phyloP scores from a whole-genome alignment of 306 rosid genomes.

The Medicago arabica region DNA sequence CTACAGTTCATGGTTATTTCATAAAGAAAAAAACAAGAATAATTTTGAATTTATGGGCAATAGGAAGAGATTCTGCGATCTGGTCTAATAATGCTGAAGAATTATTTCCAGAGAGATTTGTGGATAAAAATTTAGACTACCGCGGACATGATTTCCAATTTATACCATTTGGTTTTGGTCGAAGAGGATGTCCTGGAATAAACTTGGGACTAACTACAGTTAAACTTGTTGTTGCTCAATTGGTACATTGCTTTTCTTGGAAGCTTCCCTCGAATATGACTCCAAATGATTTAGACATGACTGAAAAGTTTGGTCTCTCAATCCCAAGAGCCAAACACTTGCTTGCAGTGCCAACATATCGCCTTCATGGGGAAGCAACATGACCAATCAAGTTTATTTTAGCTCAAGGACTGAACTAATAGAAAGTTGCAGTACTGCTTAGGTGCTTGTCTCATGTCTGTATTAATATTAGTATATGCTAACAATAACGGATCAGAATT shows the following conservation, averaged over 20 bases:
- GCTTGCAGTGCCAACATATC: not conserved
- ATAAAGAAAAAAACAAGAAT: slow-evolving; percentile 37
- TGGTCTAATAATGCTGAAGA: slow-evolving; percentile 50
- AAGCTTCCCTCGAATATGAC: slow-evolving; percentile 34
- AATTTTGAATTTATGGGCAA: slow-evolving; percentile 46
- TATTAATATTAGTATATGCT: no score
- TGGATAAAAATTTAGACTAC: not conserved
- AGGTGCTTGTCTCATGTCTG: no score
- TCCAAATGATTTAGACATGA: slow-evolving; percentile 46
- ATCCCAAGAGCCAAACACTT: slow-evolving; percentile 13
- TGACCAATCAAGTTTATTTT: not conserved
- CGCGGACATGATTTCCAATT: slow-evolving; percentile 37
- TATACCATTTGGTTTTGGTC: slow-evolving; percentile 54
- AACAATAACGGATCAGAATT: no score
- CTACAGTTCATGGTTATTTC: slow-evolving; percentile 37
- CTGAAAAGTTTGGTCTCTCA: slow-evolving; percentile 45
- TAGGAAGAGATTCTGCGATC: slow-evolving; percentile 45
- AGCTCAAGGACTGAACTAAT: no score
- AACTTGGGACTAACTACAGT: slow-evolving; percentile 38
- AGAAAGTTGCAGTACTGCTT: no score
- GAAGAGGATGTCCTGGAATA: slow-evolving; percentile 54
- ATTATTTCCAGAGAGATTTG: slow-evolving; percentile 52
- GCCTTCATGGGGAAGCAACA: not conserved
- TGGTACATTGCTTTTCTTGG: slow-evolving; percentile 53
- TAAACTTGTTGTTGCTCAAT: slow-evolving; percentile 44